Conservation (phyloP, 2,329 filamentous ascomycete species). For the Coleophoma eucalyptorum region DNA sequence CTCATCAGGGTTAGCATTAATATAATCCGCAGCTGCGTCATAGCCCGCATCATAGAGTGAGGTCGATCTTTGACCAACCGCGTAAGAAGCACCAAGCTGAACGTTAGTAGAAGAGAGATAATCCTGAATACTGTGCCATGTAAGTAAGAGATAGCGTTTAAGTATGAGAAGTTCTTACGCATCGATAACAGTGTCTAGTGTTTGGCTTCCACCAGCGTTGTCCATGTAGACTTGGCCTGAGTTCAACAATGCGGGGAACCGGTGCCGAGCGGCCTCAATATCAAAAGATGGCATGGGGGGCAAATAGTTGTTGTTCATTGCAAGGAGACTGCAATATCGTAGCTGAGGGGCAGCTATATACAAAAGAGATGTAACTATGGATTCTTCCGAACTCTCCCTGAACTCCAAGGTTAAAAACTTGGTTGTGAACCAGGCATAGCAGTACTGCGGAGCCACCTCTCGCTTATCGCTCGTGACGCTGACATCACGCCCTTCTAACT, state of each 20-base stretch:
- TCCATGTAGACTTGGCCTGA: conserved; percentile 67
- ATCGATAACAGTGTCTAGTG: conserved; percentile 62
- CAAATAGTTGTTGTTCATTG: not conserved
- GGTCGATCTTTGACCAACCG: conserved; percentile 54
- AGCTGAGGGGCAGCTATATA: too few relatives aligned
- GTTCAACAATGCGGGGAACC: conserved; percentile 65
- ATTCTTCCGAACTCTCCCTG: too few relatives aligned
- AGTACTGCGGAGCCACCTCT: too few relatives aligned
- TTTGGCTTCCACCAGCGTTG: conserved; percentile 74
- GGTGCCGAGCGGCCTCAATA: conserved; percentile 49
- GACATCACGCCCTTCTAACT: too few relatives aligned
- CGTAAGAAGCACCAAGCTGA: conserved; percentile 71
- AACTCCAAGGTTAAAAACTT: too few relatives aligned
- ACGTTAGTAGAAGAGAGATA: conserved; percentile 70
- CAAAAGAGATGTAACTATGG: too few relatives aligned
- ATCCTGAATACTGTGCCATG: conserved; percentile 48
- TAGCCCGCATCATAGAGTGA: conserved; percentile 56
- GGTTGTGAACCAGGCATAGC: too few relatives aligned
- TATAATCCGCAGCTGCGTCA: conserved; percentile 62
- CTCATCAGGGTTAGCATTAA: conserved; percentile 64
- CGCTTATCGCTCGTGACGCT: too few relatives aligned
- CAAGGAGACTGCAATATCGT: too few relatives aligned
- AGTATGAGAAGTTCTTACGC: conserved; percentile 40
- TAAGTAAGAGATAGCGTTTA: conserved; percentile 3
- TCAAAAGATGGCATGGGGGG: conserved; percentile 40